A percentile compares a stretch with the other conserved stretches of the same genome.
Evolutionary conservation across 352 stramenopile species (phyloP).

Genomic region (Globisporangium cederbergense): DNA sequence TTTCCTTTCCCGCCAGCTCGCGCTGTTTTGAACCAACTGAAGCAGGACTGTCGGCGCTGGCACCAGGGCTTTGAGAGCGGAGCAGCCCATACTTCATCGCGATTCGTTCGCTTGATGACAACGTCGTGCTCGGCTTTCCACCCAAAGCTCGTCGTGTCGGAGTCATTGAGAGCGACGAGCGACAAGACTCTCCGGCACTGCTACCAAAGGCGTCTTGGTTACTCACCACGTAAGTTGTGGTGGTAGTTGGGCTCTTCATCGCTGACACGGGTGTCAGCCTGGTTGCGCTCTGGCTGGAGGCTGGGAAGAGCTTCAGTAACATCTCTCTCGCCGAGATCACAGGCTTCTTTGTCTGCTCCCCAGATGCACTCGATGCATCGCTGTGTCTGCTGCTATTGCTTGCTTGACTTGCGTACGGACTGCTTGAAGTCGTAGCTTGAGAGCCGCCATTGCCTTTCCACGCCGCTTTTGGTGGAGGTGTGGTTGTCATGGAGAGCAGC

Average conservation of each 20-base stretch:
- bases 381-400: background rate
- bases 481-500: slow-evolving; percentile 3
- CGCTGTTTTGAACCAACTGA: background rate
- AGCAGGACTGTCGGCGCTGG: too few species aligned
- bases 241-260: background rate
- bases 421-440: background rate
- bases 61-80: slow-evolving; percentile 7
- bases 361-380: too few species aligned
- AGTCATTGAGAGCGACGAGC: background rate
- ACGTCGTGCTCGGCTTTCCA: background rate
- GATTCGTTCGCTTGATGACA: slow-evolving; percentile 50
- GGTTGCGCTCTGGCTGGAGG: slow-evolving; percentile 7
- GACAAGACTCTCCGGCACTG: background rate
- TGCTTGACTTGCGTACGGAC: background rate
- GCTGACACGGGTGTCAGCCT: background rate
- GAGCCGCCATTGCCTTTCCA: slow-evolving; percentile 8
- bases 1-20: background rate
- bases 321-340: slow-evolving; percentile 62
- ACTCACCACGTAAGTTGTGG: background rate
- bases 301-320: slow-evolving; percentile 46
- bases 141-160: background rate
- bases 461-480: background rate
- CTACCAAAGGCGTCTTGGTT: background rate
- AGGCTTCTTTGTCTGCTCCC: slow-evolving; percentile 28
- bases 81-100: slow-evolving; percentile 62